Conservation (phyloP, 805 yeast species). For the Hanseniaspora hatyaiensis region DNA sequence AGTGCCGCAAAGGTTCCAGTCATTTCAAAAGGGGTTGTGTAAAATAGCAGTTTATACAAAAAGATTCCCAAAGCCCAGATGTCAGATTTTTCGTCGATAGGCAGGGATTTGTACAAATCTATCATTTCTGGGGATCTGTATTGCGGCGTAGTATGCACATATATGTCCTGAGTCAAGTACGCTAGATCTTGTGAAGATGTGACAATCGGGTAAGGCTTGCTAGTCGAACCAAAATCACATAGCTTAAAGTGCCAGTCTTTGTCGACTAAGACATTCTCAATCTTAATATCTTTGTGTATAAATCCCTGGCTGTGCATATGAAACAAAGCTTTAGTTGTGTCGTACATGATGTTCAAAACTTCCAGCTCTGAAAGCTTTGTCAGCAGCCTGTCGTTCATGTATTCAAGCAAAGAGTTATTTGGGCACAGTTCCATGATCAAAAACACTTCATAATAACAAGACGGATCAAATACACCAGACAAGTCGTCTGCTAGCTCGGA, state of each 20-base stretch:
- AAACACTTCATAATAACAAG: constrained; percentile 63
- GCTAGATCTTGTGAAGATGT: constrained; percentile 70
- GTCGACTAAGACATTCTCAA: constrained; percentile 84
- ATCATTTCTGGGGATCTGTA: constrained; percentile 94
- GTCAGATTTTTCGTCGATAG: constrained; percentile 85
- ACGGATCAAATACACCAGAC: constrained; percentile 17
- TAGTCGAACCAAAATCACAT: constrained; percentile 89
- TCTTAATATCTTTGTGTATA: constrained; percentile 86
- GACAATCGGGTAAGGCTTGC: constrained; percentile 38
- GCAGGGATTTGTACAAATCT: constrained; percentile 67
- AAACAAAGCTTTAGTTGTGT: constrained; percentile 65
- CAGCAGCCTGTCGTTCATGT: constrained; percentile 74
- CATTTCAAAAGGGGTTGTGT: constrained; percentile 84
- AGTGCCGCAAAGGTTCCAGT: constrained; percentile 77
- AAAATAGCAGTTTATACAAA: constrained; percentile 78
- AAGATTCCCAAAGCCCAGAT: constrained; percentile 96
- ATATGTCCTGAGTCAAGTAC: constrained; percentile 67
- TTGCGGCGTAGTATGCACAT: constrained; percentile 89
- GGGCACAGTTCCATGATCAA: constrained; percentile 90
- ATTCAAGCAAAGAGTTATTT: constrained; percentile 74
- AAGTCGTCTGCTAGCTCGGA: constrained; percentile 22
- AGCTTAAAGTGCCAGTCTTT: constrained; percentile 57
- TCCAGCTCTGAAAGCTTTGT: constrained; percentile 68
- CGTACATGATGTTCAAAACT: constrained; percentile 71
- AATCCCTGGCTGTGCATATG: constrained; percentile 63